Evolutionary conservation across 2,329 filamentous ascomycete genomes (phyloP).

Genomic region (Penicillium palitans): DNA sequence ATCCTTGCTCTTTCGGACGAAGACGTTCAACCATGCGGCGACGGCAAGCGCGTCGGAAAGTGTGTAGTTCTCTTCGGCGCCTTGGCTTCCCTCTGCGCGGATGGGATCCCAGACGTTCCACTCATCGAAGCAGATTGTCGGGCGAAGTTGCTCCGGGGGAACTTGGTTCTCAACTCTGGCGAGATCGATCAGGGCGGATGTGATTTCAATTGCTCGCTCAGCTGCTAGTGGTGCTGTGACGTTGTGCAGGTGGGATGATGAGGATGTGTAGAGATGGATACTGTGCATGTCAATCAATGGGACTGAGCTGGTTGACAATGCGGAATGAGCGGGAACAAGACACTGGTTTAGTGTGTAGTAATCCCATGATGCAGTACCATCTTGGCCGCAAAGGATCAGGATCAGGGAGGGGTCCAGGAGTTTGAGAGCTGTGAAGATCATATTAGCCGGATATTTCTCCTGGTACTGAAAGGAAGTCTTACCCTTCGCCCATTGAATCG

Average conservation of each 20-base stretch:
- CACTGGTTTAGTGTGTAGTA: slow-evolving; percentile 71
- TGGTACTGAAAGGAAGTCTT: background rate
- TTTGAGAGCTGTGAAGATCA: slow-evolving; percentile 35
- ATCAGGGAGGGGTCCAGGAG: slow-evolving; percentile 62
- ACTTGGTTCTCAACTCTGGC: slow-evolving; percentile 66
- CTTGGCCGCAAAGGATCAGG: slow-evolving; percentile 74
- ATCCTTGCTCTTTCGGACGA: slow-evolving; percentile 68
- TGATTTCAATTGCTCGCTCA: slow-evolving; percentile 72
- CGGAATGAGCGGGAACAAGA: slow-evolving; percentile 50
- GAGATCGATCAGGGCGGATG: slow-evolving; percentile 68
- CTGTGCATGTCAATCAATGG: slow-evolving; percentile 74
- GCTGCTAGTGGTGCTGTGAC: slow-evolving; percentile 66
- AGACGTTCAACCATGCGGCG: slow-evolving; percentile 72
- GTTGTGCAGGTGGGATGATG: slow-evolving; percentile 55
- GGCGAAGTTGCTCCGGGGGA: slow-evolving; percentile 59
- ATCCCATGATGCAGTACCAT: slow-evolving; percentile 70
- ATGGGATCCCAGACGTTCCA: slow-evolving; percentile 82
- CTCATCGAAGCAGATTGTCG: slow-evolving; percentile 78
- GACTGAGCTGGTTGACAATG: slow-evolving; percentile 42
- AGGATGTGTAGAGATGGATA: slow-evolving; percentile 75
- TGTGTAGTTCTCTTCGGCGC: slow-evolving; percentile 73
- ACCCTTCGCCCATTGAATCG: slow-evolving; percentile 61
- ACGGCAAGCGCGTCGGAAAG: slow-evolving; percentile 76
- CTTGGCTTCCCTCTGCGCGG: slow-evolving; percentile 68
- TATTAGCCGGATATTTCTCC: slow-evolving; percentile 1